Conservation (phyloP, 768 basidiomycete species). For the Amanita fuliginea region DNA sequence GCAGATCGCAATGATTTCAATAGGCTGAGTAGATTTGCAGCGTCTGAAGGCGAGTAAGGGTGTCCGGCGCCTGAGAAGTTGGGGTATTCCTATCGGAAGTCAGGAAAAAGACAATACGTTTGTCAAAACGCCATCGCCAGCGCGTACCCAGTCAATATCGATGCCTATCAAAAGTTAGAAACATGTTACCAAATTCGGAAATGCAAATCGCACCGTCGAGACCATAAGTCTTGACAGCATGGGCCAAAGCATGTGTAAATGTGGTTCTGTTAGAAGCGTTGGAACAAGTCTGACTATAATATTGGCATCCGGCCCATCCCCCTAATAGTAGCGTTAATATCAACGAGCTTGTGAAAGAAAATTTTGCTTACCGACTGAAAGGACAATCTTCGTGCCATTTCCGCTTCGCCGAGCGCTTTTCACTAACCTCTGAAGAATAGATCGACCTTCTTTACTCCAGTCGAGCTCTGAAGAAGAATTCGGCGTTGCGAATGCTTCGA, state of each 20-base stretch:
- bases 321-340: conserved; percentile 21
- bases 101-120: neutral
- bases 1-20: conserved; percentile 44
- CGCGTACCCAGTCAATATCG: conserved; percentile 45
- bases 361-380: conserved; percentile 47
- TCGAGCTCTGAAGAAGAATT: conserved; percentile 41
- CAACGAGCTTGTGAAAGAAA: conserved; percentile 8
- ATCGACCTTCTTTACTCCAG: conserved; percentile 39
- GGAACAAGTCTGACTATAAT: conserved; percentile 53
- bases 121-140: neutral
- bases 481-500: conserved; percentile 57
- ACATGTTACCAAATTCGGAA: neutral
- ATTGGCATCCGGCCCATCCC: conserved; percentile 64
- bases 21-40: conserved; percentile 53
- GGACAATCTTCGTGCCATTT: conserved; percentile 50
- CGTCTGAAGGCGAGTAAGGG: conserved; percentile 43
- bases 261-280: conserved; percentile 36
- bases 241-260: conserved; percentile 45
- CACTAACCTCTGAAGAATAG: conserved; percentile 47
- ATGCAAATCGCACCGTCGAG: conserved; percentile 49
- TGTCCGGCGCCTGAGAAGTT: conserved; percentile 54
- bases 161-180: conserved; percentile 15
- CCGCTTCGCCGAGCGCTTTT: conserved; percentile 42
- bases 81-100: conserved; percentile 51
- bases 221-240: conserved; percentile 44